Conservation (phyloP, 2,329 filamentous ascomycete species). For the Apiospora pterosperma region DNA sequence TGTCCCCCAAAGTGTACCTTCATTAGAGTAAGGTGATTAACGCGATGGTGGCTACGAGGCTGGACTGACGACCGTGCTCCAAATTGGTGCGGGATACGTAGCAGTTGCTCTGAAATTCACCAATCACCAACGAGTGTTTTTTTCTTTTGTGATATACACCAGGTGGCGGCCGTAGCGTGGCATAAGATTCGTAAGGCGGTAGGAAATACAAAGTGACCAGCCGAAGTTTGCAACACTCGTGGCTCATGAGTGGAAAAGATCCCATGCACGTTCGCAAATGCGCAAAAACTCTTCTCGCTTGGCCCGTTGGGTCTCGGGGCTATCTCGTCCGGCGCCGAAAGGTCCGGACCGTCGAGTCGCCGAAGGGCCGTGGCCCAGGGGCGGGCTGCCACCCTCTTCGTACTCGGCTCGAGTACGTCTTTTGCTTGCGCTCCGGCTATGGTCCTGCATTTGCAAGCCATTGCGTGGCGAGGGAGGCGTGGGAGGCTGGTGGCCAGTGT, state of each 20-base stretch:
- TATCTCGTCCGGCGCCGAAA: slow-evolving; percentile 79
- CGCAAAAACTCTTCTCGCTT: slow-evolving; percentile 93
- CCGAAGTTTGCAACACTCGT: slow-evolving; percentile 3
- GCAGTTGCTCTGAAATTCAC: background rate
- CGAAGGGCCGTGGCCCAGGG: slow-evolving; percentile 67
- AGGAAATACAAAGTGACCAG: slow-evolving; percentile 8
- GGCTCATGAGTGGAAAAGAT: slow-evolving; percentile 85
- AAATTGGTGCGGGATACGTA: slow-evolving; percentile 8
- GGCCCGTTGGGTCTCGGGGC: slow-evolving; percentile 73
- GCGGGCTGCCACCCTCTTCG: slow-evolving; percentile 85
- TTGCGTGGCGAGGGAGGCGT: slow-evolving; percentile 80
- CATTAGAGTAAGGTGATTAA: slow-evolving; percentile 1
- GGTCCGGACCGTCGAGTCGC: slow-evolving; percentile 57
- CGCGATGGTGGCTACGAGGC: background rate
- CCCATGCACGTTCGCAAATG: slow-evolving; percentile 88
- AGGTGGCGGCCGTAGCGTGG: slow-evolving; percentile 11
- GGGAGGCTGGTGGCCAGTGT: slow-evolving; percentile 88
- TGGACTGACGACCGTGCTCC: background rate
- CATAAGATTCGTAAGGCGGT: slow-evolving; percentile 17
- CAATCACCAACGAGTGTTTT: background rate
- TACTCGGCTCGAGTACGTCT: slow-evolving; percentile 85
- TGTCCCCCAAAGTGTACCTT: background rate
- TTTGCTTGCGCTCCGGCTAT: slow-evolving; percentile 59
- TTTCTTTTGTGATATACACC: background rate
- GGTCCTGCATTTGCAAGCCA: slow-evolving; percentile 41